phyloP scores from a whole-genome alignment of 208 protist genomes.

The Trypanosoma mega region DNA sequence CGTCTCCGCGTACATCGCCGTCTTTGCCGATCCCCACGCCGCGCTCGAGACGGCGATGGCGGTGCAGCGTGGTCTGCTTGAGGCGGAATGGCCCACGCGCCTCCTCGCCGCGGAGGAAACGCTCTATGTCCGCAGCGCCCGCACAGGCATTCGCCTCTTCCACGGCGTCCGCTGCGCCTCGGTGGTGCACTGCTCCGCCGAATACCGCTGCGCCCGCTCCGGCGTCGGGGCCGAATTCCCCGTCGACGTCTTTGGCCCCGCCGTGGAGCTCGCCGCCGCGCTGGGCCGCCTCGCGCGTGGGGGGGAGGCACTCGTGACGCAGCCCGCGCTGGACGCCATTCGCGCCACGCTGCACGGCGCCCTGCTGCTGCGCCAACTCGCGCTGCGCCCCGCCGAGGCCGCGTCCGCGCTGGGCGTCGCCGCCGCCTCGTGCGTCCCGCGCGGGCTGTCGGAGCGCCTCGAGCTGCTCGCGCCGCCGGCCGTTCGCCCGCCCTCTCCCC shows the following conservation, averaged over 20 bases:
- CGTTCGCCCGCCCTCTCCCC: neutral
- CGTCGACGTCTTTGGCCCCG: constrained; percentile 53
- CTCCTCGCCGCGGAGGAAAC: constrained; percentile 54
- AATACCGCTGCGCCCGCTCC: constrained; percentile 31
- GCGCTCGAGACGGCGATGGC: constrained; percentile 66
- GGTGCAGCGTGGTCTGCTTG: constrained; percentile 57
- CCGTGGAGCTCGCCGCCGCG: constrained; percentile 49
- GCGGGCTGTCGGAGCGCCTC: constrained; percentile 13
- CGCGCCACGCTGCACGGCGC: constrained; percentile 34
- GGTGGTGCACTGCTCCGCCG: constrained; percentile 46
- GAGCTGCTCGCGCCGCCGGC: constrained; percentile 5
- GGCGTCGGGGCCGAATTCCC: neutral
- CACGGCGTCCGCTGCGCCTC: constrained; percentile 65
- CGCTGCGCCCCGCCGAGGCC: constrained; percentile 32
- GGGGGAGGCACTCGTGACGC: constrained; percentile 65
- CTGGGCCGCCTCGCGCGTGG: constrained; percentile 44
- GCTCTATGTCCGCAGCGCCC: constrained; percentile 60
- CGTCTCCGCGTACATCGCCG: constrained; percentile 51
- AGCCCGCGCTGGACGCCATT: constrained; percentile 31
- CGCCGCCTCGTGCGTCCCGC: constrained; percentile 11
- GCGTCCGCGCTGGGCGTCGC: neutral
- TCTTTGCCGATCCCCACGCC: constrained; percentile 37
- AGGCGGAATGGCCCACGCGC: constrained; percentile 49
- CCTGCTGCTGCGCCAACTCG: constrained; percentile 60
- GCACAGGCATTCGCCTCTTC: constrained; percentile 54